Evolutionary conservation across 352 stramenopile species (phyloP).

Genomic region (Globisporangium cystogenes): DNA sequence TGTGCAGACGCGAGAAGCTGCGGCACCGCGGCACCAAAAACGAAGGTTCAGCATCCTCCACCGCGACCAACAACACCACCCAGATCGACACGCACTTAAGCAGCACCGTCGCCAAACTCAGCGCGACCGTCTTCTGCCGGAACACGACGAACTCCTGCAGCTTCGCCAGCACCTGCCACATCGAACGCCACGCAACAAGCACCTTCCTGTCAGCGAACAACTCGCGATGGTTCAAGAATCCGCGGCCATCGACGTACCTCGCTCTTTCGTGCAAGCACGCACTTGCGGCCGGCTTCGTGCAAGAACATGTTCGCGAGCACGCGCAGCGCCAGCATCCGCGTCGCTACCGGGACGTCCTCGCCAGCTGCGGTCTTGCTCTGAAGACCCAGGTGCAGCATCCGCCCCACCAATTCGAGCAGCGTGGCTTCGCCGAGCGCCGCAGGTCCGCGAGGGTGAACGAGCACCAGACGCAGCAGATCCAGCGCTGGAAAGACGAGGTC

Average conservation of each 20-base stretch:
- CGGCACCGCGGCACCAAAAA: constrained; percentile 2
- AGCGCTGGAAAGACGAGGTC: constrained; percentile 87
- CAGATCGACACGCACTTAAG: constrained; percentile 47
- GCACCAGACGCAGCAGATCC: constrained; percentile 87
- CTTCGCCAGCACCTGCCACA: constrained; percentile 29
- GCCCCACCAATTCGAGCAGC: constrained; percentile 26
- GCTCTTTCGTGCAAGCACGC: constrained; percentile 43
- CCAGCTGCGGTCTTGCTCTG: constrained; percentile 16
- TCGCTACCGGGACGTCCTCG: constrained; percentile 47
- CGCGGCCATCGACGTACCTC: constrained; percentile 21
- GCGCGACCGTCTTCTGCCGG: constrained; percentile 56
- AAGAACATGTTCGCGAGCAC: constrained; percentile 79
- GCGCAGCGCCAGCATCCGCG: constrained; percentile 65
- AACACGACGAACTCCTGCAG: constrained; percentile 39
- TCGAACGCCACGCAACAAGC: not conserved
- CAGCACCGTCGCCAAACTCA: constrained; percentile 65
- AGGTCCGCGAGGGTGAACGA: constrained; percentile 86
- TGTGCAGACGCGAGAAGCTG: constrained; percentile 39
- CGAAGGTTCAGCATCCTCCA: not conserved
- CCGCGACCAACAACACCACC: not conserved
- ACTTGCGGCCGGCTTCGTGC: constrained; percentile 35
- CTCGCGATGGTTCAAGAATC: not conserved
- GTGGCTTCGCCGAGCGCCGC: constrained; percentile 25
- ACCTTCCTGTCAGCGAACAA: not conserved
- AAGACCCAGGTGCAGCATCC: constrained; percentile 34